phyloP scores from a whole-genome alignment of 2,329 filamentous ascomycete genomes.

The Apiospora saccharicola region DNA sequence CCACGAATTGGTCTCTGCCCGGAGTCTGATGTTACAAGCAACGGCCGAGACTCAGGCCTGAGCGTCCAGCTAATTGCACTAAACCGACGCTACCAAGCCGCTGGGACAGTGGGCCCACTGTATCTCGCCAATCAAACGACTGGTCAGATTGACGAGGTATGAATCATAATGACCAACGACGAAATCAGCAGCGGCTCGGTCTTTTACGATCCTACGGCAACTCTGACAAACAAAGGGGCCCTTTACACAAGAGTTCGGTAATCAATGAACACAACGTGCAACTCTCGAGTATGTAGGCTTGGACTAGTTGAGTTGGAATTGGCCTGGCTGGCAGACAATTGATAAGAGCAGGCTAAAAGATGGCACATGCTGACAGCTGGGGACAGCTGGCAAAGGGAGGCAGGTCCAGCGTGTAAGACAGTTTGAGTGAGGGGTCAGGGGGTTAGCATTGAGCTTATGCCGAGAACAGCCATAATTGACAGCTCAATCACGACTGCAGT shows the following conservation, averaged over 20 bases:
- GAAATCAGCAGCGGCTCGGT: neutral
- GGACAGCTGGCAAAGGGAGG: neutral
- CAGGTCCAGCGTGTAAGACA: neutral
- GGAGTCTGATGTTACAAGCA: neutral
- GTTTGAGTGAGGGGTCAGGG: neutral
- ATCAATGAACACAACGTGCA: neutral
- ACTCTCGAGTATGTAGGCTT: neutral
- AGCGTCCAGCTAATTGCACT: neutral
- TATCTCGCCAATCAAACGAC: constrained; percentile 31
- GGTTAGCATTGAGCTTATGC: neutral
- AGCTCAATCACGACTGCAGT: neutral
- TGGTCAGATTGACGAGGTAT: constrained; percentile 31
- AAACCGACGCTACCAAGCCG: neutral
- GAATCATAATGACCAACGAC: constrained; percentile 36
- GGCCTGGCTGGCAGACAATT: neutral
- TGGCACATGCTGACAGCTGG: too few relatives aligned
- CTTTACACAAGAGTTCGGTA: neutral
- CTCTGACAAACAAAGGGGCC: neutral
- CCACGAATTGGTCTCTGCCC: neutral
- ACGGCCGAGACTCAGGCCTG: neutral
- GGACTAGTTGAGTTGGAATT: neutral
- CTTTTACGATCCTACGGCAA: neutral
- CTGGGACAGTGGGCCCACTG: neutral
- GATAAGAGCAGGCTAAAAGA: too few relatives aligned
- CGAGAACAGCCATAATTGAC: neutral